phyloP scores from a whole-genome alignment of 129 eudicot genomes.

The Centrapalus pauciflorus region DNA sequence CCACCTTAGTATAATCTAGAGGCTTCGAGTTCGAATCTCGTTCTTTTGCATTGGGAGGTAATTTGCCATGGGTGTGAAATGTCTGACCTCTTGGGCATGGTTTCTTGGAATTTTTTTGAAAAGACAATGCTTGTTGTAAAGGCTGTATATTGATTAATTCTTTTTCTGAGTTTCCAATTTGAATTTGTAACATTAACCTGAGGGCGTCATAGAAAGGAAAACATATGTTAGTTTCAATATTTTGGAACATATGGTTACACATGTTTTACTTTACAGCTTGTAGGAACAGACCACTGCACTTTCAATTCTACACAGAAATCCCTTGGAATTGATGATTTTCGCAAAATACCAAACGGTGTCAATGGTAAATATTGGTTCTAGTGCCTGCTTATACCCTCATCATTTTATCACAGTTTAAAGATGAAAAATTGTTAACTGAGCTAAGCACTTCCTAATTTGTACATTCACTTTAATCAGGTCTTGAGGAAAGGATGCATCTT shows the following conservation, averaged over 20 bases:
- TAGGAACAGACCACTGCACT: slow-evolving; percentile 96
- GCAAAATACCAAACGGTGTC: slow-evolving; percentile 97
- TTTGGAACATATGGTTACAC: neutral
- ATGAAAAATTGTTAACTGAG: neutral
- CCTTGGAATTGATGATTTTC: slow-evolving; percentile 80
- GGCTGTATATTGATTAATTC: too few species aligned
- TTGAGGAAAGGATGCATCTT: slow-evolving; percentile 98
- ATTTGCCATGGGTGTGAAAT: too few species aligned
- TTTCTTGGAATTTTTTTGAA: too few species aligned
- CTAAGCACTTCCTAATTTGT: neutral
- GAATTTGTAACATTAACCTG: too few species aligned
- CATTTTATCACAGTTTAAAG: neutral
- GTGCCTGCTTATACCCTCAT: neutral
- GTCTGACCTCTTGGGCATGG: too few species aligned
- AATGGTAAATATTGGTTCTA: slow-evolving; percentile 50
- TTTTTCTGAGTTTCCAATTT: too few species aligned
- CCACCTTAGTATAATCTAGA: neutral
- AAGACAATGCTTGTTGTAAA: too few species aligned
- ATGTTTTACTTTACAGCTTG: slow-evolving; percentile 59
- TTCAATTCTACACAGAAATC: slow-evolving; percentile 87
- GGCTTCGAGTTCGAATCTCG: neutral
- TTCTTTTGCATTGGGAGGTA: too few species aligned
- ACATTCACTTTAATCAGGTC: slow-evolving; percentile 38
- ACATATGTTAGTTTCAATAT: neutral
- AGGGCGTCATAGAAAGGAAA: neutral